Evolutionary conservation across 2,329 filamentous ascomycete genomes (phyloP), one percentile per base, ranked within the genome.

Genomic region (Ascocoryne sarcoides): DNA sequence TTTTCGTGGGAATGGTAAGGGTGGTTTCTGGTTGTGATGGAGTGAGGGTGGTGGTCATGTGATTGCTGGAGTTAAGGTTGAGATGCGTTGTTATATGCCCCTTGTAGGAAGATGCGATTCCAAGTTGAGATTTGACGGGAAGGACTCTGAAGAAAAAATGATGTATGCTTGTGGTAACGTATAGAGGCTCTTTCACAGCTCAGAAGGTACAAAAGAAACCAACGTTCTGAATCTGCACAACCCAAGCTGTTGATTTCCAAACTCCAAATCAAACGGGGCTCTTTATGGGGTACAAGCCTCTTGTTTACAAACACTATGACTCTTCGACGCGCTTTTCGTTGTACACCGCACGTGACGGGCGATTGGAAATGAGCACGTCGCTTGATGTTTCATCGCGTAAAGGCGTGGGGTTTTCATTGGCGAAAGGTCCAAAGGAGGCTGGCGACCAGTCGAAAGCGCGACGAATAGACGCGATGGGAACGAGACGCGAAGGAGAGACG

Each of bases 311-410:
- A 12, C 23, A 36, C 41, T 32, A 37, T 43, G 41, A 43, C 41
- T 43, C 41, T 40, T 43, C 26, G 4, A 7, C 23, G 23, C 23
- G 23, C 23, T 26, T 12, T 12, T 30, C 16, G 21, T n/a, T 38
- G 32, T 37, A 43, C 38, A 39, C 31, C 31, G 28, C 32, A 36
- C 36, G 32, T 39, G 37, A 19, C 29, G 12, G 29, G 30, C 20
- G 30, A 23, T 40, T 40, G 10, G 31, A 14, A 12, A 16, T 32
- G 31, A 23, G 29, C 23, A 7, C 23, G 7, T 40, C 32, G 32
- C 32, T 36, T 40, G n/a, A 18, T 16, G 39, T 40, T 40, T 40
- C 32, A 36, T 20, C 32, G 32, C 32, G 39, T 16, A 34, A 34
- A 32, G 37, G 18, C 7, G 12, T 26, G 23, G 7, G 23, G 23